Evolutionary conservation across 2,329 filamentous ascomycete genomes (phyloP), one percentile per base, ranked within the genome.

Genomic region (Gnomoniopsis smithogilvyi): DNA sequence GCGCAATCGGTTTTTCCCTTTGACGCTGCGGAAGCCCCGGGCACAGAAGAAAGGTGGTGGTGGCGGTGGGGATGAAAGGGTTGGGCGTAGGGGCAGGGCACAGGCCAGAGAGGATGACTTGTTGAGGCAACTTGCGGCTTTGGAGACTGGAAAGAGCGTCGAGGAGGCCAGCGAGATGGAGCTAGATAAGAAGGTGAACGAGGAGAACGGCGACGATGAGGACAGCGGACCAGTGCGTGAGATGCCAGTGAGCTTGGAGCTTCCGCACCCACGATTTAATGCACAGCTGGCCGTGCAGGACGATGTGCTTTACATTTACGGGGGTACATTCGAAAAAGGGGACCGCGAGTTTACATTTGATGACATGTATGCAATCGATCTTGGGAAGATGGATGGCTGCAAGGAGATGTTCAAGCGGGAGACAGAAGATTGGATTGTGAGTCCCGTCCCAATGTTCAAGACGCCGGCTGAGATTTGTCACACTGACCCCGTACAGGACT

Each of bases 311-410:
- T 99, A 94, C 74, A 91, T 98, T 56, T 98, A 96, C 68, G 93
- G 95, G 33, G 95, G 95, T 19, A 99, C 94, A 0, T 97, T 90
- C 67, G 95, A 99, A 70, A 95, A 96, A 70, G 94, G 91, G 19
- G 95, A 99, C 68, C 84, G 91, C 22, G 95, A 99, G 73, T 96
- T 90, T 68, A 98, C 93, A 0, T 96, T 98, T 73, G 93, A 97
- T 66, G 95, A 99, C 68, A 80, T 99, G 73, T 96, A 96, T 74
- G 88, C 92, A 2, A 87, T 98, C 61, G 92, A 99, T 68, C 80
- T 99, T n/a, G 93, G 89, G 61, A 97, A 96, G 73, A 81, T 99
- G 62, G 92, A 98, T 66, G 95, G 95, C 3, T 94, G 95, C 64
- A 94, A 92, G 71, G 90, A 97, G 74, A 84, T 98, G 51, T 98